Percentiles rank a stretch among this genome's conserved stretches.
Evolutionary conservation across 2,329 filamentous ascomycete genomes (phyloP).

Genomic region (Penicillium sp.): DNA sequence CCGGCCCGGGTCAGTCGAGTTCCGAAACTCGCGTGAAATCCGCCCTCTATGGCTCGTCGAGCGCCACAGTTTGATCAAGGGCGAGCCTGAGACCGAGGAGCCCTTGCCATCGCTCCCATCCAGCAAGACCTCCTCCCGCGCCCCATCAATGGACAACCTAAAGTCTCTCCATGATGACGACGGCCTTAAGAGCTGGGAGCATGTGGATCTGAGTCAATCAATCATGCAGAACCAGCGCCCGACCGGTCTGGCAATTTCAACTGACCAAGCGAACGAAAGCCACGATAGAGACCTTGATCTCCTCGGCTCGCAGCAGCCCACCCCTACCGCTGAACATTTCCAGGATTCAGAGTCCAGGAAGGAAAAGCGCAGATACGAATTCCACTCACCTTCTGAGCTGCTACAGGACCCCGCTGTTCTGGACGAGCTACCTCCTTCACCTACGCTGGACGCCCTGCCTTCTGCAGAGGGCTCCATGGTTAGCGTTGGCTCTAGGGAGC

Average conservation of each 20-base stretch:
- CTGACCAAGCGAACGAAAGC: conserved; percentile 32
- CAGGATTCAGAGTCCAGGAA: conserved; percentile 33
- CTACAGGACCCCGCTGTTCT: conserved; percentile 39
- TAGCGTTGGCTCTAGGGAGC: conserved; percentile 23
- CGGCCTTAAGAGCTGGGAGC: conserved; percentile 32
- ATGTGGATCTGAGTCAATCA: conserved; percentile 28
- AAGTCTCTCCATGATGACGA: conserved; percentile 30
- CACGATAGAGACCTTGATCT: conserved; percentile 45
- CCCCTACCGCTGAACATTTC: conserved; percentile 63
- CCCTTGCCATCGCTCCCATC: conserved; percentile 52
- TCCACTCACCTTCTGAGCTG: conserved; percentile 49
- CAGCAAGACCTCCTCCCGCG: conserved; percentile 51
- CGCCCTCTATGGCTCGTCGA: conserved; percentile 82
- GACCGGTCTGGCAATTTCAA: conserved; percentile 33
- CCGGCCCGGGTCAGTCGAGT: conserved; percentile 53
- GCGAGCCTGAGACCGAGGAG: conserved; percentile 42
- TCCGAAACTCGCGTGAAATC: conserved; percentile 63
- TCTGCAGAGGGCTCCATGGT: conserved; percentile 35
- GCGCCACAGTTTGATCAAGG: conserved; percentile 51
- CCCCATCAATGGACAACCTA: conserved; percentile 48
- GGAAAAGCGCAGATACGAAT: conserved; percentile 47
- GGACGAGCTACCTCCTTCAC: conserved; percentile 27
- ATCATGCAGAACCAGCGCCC: conserved; percentile 29
- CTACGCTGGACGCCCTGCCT: conserved; percentile 27
- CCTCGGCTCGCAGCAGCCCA: conserved; percentile 64